Evolutionary conservation across 257 asterid species (phyloP).

Genomic region (Anisodus tanguticus): DNA sequence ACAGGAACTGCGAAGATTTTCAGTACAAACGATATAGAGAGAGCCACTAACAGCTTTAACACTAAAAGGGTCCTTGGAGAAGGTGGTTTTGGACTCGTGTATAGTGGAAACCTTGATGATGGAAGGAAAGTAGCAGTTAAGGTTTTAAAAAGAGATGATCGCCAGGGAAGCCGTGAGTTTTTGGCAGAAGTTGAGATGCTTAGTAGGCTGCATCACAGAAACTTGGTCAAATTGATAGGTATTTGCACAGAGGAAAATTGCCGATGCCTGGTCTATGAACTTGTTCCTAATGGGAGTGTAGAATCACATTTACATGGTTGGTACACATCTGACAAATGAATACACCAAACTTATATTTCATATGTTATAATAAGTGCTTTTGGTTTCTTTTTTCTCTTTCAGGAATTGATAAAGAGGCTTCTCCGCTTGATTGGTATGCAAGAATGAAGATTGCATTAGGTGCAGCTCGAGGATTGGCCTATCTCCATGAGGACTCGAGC

Average conservation of each 20-base stretch:
- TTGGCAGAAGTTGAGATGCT: slow-evolving; percentile 98
- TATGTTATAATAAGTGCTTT: not conserved
- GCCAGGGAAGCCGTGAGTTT: slow-evolving; percentile 83
- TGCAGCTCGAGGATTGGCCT: slow-evolving; percentile 90
- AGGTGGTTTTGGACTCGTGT: slow-evolving; percentile 95
- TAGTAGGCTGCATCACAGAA: slow-evolving; percentile 81
- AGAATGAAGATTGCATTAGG: slow-evolving; percentile 91
- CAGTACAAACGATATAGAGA: slow-evolving; percentile 57
- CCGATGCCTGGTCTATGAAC: slow-evolving; percentile 78
- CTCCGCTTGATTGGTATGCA: slow-evolving; percentile 81
- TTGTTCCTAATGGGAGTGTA: slow-evolving; percentile 90
- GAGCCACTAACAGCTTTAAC: slow-evolving; percentile 63
- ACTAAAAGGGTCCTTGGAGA: slow-evolving; percentile 69
- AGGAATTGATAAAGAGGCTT: slow-evolving; percentile 70
- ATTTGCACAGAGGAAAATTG: slow-evolving; percentile 73
- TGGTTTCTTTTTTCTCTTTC: slow-evolving; percentile 31
- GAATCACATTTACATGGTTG: slow-evolving; percentile 91
- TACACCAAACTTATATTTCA: not conserved
- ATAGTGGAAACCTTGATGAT: slow-evolving; percentile 77
- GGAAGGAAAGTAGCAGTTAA: slow-evolving; percentile 81
- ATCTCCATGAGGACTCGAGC: slow-evolving; percentile 92
- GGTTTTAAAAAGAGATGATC: slow-evolving; percentile 82
- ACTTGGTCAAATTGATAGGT: slow-evolving; percentile 82
- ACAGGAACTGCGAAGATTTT: slow-evolving; percentile 81
- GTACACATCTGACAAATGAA: slow-evolving; percentile 17